These are phyloP conservation scores for Neurospora terricola DNA, from an alignment of 495 filamentous ascomycete genomes.

Conservation along the genomic window DNA sequence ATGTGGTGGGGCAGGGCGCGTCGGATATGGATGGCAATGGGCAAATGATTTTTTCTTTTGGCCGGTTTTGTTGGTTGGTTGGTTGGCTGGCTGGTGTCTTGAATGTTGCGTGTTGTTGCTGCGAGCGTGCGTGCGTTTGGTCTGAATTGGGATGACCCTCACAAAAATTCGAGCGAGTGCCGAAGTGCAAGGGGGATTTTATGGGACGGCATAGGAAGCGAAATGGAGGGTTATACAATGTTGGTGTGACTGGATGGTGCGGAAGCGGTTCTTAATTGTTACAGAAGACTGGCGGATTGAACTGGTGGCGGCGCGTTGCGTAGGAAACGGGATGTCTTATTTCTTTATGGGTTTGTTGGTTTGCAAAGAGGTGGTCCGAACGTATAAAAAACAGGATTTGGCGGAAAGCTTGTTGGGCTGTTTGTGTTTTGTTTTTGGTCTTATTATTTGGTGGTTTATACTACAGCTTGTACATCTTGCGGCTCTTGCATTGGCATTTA, in stretches of 20 bases:
- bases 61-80: slow-evolving; percentile 1
- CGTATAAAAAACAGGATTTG: neutral
- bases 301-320: neutral
- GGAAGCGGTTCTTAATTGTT: neutral
- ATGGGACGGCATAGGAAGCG: neutral
- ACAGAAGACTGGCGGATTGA: neutral
- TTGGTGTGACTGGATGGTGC: neutral
- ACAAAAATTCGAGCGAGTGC: neutral
- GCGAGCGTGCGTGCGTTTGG: neutral
- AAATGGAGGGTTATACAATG: neutral
- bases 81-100: slow-evolving; percentile 1
- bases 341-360: neutral
- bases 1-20: neutral
- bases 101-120: slow-evolving; percentile 3
- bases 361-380: neutral
- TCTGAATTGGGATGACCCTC: neutral
- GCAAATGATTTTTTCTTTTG: slow-evolving; percentile 2
- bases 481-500: neutral
- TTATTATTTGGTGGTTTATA: neutral
- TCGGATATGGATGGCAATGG: neutral
- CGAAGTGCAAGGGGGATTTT: neutral
- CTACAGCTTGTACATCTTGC: neutral
- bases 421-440: neutral
- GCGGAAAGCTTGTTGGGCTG: neutral
- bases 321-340: neutral